Conservation (phyloP, 2,329 filamentous ascomycete species). For the Xylariaceae sp. region DNA sequence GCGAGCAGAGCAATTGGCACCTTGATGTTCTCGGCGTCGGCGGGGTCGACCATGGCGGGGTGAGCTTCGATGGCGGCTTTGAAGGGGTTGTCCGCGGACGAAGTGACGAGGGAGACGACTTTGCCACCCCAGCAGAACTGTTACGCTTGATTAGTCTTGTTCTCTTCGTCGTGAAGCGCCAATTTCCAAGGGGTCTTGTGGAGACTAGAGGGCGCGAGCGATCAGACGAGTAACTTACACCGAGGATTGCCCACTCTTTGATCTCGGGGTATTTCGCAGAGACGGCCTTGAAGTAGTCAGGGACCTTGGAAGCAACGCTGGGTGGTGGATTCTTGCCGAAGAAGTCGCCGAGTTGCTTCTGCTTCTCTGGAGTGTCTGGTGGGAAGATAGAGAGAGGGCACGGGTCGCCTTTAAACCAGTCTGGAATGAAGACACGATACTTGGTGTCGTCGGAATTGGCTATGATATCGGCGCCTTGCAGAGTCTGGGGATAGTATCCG, state of each 20-base stretch:
- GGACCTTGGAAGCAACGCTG: constrained; percentile 48
- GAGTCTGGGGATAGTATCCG: constrained; percentile 66
- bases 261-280: constrained; percentile 52
- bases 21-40: constrained; percentile 58
- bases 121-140: constrained; percentile 72
- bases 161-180: background rate
- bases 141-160: too few relatives aligned
- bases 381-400: constrained; percentile 58
- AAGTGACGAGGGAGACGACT: constrained; percentile 52
- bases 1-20: constrained; percentile 63
- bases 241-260: constrained; percentile 59
- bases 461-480: constrained; percentile 69
- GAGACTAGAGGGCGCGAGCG: background rate
- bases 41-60: constrained; percentile 62
- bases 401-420: constrained; percentile 81
- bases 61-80: constrained; percentile 51
- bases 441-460: constrained; percentile 55
- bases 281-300: constrained; percentile 53
- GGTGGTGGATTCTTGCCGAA: constrained; percentile 51
- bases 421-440: constrained; percentile 87
- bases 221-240: constrained; percentile 41
- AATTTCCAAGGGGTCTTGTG: background rate
- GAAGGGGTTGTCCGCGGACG: constrained; percentile 54
- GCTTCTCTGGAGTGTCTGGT: constrained; percentile 62
- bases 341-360: constrained; percentile 57